Evolutionary conservation across 2,329 filamentous ascomycete genomes (phyloP), one percentile per base, ranked within the genome.

Genomic region (Colletotrichum tropicicola): DNA sequence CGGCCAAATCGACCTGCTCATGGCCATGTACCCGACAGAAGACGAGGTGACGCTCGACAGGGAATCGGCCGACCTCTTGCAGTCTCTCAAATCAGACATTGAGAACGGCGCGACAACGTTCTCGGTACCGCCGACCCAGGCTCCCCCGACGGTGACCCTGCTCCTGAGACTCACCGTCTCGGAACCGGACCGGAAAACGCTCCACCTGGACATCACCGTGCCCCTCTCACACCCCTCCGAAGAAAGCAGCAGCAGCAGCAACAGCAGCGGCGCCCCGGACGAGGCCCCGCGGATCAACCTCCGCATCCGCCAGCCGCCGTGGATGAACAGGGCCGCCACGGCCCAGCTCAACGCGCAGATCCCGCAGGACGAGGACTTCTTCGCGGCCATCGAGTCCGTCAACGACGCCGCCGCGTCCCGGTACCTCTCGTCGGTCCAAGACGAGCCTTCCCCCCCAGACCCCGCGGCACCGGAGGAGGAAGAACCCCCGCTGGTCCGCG

Each of bases 281-380:
- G 70, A 85, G 13, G 72, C 82, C 1, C 82, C 83, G 1, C 70
- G 74, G 4, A 72, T 80, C 3, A 75, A 70, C n/a, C 74, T 80
- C 8, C 77, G 80, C 4, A 69, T 85, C 9, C 81, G 81, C 6
- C 84, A 86, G 45, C 83, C 85, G 1, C 70, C 73, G 0, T 87
- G 85, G 85, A 79, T 87, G 74, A 85, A 78, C 59, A 85, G 81
- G 69, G 80, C 82, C 6, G 80, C 85, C 21, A 70, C 81, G 0
- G 72, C 78, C 0, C 67, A 65, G 5, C 63, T 87, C 5, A 75
- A 76, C 3, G 56, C 75, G 0, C 73, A 74, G 6, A 78, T 85
- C 27, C 80, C 83, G 3, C 37, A 53, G 2, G 74, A 78, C 8
- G 73, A 74, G 9, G 84, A 87, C 67, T 71, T 84, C 2, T 72